A percentile compares a stretch with the other conserved stretches of the same genome.
Evolutionary conservation across 176 grass and related monocot species (phyloP).

Genomic region (Musa acuminata): DNA sequence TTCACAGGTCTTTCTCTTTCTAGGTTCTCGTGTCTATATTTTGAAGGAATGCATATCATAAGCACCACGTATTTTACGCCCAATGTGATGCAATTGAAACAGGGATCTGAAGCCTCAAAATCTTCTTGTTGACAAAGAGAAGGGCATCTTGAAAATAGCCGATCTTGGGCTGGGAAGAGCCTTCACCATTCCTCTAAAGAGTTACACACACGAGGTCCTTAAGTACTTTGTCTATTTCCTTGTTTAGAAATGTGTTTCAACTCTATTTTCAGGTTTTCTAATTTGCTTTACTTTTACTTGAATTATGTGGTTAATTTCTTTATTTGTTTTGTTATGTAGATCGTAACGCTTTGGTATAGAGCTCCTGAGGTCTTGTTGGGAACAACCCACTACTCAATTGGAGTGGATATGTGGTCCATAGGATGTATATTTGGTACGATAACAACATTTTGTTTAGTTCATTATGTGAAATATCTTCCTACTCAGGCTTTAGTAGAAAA

Average conservation of each 20-base stretch:
- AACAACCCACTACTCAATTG: slow-evolving; percentile 77
- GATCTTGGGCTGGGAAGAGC: slow-evolving; percentile 82
- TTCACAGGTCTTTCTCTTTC: slow-evolving; percentile 63
- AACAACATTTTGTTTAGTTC: background rate
- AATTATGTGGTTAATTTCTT: background rate
- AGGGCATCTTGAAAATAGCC: slow-evolving; percentile 85
- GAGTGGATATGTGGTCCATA: slow-evolving; percentile 91
- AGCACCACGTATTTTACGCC: background rate
- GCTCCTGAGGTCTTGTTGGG: slow-evolving; percentile 96
- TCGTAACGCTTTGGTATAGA: slow-evolving; percentile 94
- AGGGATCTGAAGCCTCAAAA: slow-evolving; percentile 98
- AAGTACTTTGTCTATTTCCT: background rate
- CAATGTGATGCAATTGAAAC: background rate
- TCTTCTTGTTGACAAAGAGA: slow-evolving; percentile 93
- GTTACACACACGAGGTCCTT: slow-evolving; percentile 94
- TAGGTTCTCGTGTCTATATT: slow-evolving; percentile 12
- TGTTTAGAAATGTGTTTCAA: background rate
- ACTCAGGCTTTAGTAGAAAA: too few relatives aligned
- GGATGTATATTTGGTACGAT: slow-evolving; percentile 88
- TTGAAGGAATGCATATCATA: background rate
- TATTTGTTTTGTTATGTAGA: slow-evolving; percentile 24
- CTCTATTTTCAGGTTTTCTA: background rate
- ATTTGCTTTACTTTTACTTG: background rate
- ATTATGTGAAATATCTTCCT: background rate
- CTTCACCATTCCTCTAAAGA: slow-evolving; percentile 80